Percentiles rank a stretch among this genome's conserved stretches.
phyloP scores from a whole-genome alignment of 2,329 filamentous ascomycete species.

The Ophiostoma australiae region DNA sequence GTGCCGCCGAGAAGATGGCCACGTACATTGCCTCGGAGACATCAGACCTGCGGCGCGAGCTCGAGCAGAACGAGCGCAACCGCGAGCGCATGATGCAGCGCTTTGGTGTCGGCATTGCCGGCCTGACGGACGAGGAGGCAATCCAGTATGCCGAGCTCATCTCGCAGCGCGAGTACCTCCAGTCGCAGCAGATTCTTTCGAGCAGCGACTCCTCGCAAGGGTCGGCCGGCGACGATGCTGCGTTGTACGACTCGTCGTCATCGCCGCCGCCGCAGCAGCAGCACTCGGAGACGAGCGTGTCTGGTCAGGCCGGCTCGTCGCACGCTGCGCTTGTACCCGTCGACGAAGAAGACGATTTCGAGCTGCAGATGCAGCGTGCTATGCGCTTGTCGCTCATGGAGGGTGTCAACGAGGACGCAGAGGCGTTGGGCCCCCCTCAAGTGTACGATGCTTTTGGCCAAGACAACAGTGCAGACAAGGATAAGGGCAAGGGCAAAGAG shows the following conservation, averaged over 20 bases:
- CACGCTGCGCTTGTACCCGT: neutral
- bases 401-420: slow-evolving; percentile 42
- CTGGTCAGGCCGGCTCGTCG: slow-evolving; percentile 24
- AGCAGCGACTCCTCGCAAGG: slow-evolving; percentile 42
- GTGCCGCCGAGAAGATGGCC: slow-evolving; percentile 61
- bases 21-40: slow-evolving; percentile 85
- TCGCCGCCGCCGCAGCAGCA: slow-evolving; percentile 1
- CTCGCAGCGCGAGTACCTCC: slow-evolving; percentile 36
- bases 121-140: slow-evolving; percentile 62
- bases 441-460: neutral
- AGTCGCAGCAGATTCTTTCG: slow-evolving; percentile 39
- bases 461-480: slow-evolving; percentile 9
- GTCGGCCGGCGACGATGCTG: neutral
- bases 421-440: neutral
- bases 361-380: slow-evolving; percentile 58
- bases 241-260: slow-evolving; percentile 13
- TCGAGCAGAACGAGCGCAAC: slow-evolving; percentile 61
- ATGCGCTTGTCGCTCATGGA: slow-evolving; percentile 59
- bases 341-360: slow-evolving; percentile 48
- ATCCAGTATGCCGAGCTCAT: slow-evolving; percentile 62
- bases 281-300: slow-evolving; percentile 47
- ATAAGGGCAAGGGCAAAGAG: slow-evolving; percentile 10
- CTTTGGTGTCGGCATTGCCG: slow-evolving; percentile 75
- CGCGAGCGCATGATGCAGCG: slow-evolving; percentile 66
- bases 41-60: slow-evolving; percentile 69